phyloP scores from a whole-genome alignment of 495 filamentous ascomycete genomes.

The Neurospora sp. region DNA sequence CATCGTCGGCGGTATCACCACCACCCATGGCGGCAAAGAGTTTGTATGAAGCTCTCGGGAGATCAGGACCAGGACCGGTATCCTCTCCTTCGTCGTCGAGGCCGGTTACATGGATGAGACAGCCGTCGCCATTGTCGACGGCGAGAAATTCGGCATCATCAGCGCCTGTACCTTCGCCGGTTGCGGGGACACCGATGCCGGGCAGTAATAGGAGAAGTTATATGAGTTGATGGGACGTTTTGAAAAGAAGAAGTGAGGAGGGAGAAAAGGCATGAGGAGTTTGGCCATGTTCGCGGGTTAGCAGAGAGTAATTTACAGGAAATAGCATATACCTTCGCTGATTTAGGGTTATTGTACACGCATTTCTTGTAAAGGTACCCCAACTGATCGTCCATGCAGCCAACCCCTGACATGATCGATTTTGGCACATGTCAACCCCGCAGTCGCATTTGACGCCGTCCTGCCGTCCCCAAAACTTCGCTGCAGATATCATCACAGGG shows the following conservation, averaged over 20 bases:
- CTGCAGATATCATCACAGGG: constrained; percentile 40
- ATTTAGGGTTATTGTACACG: not conserved
- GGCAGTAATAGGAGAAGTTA: not conserved
- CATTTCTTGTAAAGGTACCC: not conserved
- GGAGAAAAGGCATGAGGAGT: not conserved
- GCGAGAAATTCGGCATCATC: not conserved
- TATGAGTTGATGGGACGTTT: not conserved
- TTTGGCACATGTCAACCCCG: not conserved
- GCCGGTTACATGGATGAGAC: not conserved
- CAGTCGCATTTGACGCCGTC: not conserved
- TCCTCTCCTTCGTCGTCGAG: not conserved
- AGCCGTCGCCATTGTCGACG: not conserved
- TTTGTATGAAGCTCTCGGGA: not conserved
- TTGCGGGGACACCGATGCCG: not conserved
- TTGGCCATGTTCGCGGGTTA: not conserved
- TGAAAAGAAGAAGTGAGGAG: not conserved
- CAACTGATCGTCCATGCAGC: not conserved
- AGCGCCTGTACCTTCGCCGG: not conserved
- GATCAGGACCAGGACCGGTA: not conserved
- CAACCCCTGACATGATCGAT: not conserved
- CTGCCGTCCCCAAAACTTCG: constrained; percentile 33
- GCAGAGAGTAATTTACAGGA: not conserved
- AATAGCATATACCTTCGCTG: not conserved
- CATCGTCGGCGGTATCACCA: not conserved
- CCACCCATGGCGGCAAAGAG: not conserved